These are phyloP conservation scores for Byssochlamys sp. DNA, from an alignment of 2,329 filamentous ascomycete species.

Conservation along the genomic window DNA sequence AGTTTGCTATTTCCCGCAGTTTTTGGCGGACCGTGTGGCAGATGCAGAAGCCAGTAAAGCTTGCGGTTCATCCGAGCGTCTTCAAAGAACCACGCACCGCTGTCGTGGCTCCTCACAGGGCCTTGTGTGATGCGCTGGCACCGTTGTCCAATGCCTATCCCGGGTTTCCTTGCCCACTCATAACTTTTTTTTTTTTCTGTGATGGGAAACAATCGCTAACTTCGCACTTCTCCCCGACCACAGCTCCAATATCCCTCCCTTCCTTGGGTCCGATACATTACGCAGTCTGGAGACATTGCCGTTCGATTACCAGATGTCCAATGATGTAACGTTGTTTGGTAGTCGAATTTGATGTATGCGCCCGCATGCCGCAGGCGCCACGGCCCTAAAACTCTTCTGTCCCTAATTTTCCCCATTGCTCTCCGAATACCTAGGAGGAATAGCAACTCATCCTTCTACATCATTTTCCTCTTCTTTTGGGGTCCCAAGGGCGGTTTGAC, in stretches of 20 bases:
- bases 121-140: not conserved
- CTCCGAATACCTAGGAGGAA: not conserved
- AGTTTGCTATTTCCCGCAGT: not conserved
- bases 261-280: slow-evolving; percentile 97
- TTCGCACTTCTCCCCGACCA: slow-evolving; percentile 2
- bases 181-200: not conserved
- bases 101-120: not conserved
- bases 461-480: not conserved
- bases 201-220: not conserved
- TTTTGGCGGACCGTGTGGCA: not conserved
- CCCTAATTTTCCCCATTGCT: not conserved
- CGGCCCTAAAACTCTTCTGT: not conserved
- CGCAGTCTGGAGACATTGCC: slow-evolving; percentile 91
- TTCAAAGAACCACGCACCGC: not conserved
- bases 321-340: slow-evolving; percentile 33
- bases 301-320: slow-evolving; percentile 86
- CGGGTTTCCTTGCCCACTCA: not conserved
- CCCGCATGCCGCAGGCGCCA: not conserved
- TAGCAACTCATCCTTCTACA: not conserved
- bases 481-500: not conserved
- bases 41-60: not conserved
- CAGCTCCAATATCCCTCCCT: slow-evolving; percentile 95
- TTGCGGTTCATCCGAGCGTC: not conserved
- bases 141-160: not conserved
- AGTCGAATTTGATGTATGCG: not conserved